These are phyloP conservation scores for Citrus medica DNA, from an alignment of 345 rosid genomes.

Conservation along the genomic window DNA sequence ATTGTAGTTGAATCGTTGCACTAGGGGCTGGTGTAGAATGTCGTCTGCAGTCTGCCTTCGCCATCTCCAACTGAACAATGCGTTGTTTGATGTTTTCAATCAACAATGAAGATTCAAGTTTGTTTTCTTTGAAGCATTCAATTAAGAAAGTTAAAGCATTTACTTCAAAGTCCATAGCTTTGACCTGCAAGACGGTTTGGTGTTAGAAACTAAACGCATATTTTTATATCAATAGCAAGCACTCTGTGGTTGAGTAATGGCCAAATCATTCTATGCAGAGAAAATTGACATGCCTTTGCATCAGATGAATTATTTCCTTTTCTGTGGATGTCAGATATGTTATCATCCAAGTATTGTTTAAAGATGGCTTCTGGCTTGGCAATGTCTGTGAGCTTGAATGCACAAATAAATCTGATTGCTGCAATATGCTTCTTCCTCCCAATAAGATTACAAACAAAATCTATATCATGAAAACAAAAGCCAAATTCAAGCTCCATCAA, in stretches of 20 bases:
- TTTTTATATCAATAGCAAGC: not conserved
- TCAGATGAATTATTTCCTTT: not conserved
- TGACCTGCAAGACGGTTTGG: constrained; percentile 15
- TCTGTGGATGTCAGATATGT: not conserved
- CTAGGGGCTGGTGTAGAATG: not conserved
- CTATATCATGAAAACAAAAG: constrained; percentile 22
- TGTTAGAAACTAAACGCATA: not conserved
- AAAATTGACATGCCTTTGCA: constrained; percentile 21
- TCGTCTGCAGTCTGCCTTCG: not conserved
- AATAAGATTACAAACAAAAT: constrained; percentile 26
- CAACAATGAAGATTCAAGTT: constrained; percentile 9
- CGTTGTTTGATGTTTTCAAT: not conserved
- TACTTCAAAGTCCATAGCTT: constrained; percentile 15
- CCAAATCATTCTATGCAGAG: not conserved
- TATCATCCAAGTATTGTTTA: constrained; percentile 4
- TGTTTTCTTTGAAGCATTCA: constrained; percentile 24
- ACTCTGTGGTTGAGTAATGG: not conserved
- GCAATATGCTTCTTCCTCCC: constrained; percentile 18
- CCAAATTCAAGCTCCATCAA: not conserved
- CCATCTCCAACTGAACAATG: constrained; percentile 16
- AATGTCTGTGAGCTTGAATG: constrained; percentile 26
- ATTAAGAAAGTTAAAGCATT: constrained; percentile 11
- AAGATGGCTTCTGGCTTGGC: constrained; percentile 26
- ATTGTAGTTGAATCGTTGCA: not conserved
- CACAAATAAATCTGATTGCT: constrained; percentile 31